phyloP scores from a whole-genome alignment of 768 basidiomycete species.

The Amyloporia xantha region DNA sequence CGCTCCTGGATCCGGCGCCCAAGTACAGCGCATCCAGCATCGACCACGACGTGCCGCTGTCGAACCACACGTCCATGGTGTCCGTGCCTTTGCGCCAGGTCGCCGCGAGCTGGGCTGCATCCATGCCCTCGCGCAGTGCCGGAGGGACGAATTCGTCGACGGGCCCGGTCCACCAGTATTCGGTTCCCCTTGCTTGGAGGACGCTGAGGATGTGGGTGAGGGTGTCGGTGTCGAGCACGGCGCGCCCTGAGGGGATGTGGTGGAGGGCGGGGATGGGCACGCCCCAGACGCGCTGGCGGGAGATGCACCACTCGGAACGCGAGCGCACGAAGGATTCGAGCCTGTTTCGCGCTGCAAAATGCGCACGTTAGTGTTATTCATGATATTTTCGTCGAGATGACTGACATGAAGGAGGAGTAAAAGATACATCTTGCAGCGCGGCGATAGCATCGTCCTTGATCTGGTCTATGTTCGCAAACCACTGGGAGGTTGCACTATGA shows the following conservation, averaged over 20 bases:
- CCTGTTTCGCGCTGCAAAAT: constrained; percentile 66
- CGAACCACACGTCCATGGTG: constrained; percentile 99
- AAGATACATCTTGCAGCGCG: constrained; percentile 63
- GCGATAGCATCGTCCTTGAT: constrained; percentile 74
- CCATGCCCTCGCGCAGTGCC: constrained; percentile 34
- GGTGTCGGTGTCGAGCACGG: constrained; percentile 57
- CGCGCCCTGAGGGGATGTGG: constrained; percentile 51
- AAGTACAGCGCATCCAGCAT: constrained; percentile 46
- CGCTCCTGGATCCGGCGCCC: constrained; percentile 12
- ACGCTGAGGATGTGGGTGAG: constrained; percentile 71
- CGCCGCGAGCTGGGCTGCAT: constrained; percentile 34
- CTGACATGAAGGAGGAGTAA: constrained; percentile 73
- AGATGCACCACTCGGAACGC: constrained; percentile 98
- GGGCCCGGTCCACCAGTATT: constrained; percentile 91
- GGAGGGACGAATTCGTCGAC: constrained; percentile 76
- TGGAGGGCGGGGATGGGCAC: constrained; percentile 91
- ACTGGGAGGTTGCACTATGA: constrained; percentile 84
- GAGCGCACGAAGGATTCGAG: constrained; percentile 80
- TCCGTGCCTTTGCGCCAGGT: constrained; percentile 79
- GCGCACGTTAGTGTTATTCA: neutral
- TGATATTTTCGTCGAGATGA: constrained; percentile 10
- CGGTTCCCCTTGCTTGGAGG: constrained; percentile 65
- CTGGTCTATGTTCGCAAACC: constrained; percentile 89
- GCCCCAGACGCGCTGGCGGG: constrained; percentile 95
- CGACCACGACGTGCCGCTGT: constrained; percentile 94